These are phyloP conservation scores for Yamadazyma ubonensis DNA, from an alignment of 805 yeast species.

Conservation along the genomic window DNA sequence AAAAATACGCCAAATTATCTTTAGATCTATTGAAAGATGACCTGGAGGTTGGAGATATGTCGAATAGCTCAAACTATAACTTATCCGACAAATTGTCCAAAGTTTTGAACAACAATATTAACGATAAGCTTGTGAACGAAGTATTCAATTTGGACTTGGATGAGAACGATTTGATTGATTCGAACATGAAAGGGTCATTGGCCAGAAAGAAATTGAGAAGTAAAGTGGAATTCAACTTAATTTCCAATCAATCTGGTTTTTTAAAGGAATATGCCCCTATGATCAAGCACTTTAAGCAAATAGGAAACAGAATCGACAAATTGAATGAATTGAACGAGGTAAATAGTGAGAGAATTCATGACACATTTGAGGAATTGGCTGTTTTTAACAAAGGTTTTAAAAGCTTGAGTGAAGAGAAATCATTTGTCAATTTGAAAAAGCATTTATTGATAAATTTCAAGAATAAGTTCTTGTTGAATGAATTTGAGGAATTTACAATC, in stretches of 20 bases:
- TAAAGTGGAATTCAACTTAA: constrained; percentile 58
- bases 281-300: constrained; percentile 24
- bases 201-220: constrained; percentile 60
- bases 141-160: constrained; percentile 26
- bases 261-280: constrained; percentile 36
- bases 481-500: constrained; percentile 66
- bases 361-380: constrained; percentile 22
- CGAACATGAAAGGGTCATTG: constrained; percentile 55
- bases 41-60: not conserved
- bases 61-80: constrained; percentile 1
- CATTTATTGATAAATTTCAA: constrained; percentile 53
- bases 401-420: constrained; percentile 29
- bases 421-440: constrained; percentile 47
- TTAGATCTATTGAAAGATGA: constrained; percentile 32
- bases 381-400: constrained; percentile 25
- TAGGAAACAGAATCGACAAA: constrained; percentile 19
- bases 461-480: constrained; percentile 63
- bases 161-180: constrained; percentile 37
- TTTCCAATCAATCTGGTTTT: constrained; percentile 47
- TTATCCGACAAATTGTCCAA: constrained; percentile 48
- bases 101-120: constrained; percentile 46
- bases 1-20: constrained; percentile 50
- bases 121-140: constrained; percentile 37
- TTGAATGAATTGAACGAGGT: constrained; percentile 25
- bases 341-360: constrained; percentile 41